Evolutionary conservation across 2,329 filamentous ascomycete genomes (phyloP).

Genomic region (Ceratocystis cubensis): DNA sequence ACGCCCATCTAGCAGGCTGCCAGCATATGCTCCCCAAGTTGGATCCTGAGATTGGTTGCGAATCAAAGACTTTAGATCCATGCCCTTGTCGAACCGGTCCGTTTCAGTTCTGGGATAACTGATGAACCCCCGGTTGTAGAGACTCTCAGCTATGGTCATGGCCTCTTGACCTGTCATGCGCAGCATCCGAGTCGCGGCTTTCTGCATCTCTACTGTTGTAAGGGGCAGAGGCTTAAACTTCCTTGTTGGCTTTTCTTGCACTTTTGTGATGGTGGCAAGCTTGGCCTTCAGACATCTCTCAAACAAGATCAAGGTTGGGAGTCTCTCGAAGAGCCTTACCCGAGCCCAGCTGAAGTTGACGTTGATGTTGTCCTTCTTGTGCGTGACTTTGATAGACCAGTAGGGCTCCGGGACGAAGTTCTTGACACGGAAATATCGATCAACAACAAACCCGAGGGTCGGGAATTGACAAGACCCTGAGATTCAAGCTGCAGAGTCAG

Average conservation of each 20-base stretch:
- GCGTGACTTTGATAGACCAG: constrained; percentile 80
- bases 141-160: constrained; percentile 72
- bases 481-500: not conserved
- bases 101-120: constrained; percentile 97
- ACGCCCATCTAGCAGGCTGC: constrained; percentile 56
- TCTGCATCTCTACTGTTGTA: constrained; percentile 92
- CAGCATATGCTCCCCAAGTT: constrained; percentile 71
- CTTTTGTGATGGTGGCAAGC: constrained; percentile 66
- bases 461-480: constrained; percentile 88
- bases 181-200: constrained; percentile 79
- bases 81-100: constrained; percentile 82
- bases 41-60: constrained; percentile 69
- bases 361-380: constrained; percentile 62
- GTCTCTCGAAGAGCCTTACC: constrained; percentile 75
- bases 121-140: constrained; percentile 93
- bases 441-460: constrained; percentile 90
- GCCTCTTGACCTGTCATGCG: constrained; percentile 83
- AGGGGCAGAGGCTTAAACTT: constrained; percentile 90
- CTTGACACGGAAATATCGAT: constrained; percentile 84
- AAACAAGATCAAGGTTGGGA: constrained; percentile 66
- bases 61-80: constrained; percentile 68
- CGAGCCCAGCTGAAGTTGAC: constrained; percentile 78
- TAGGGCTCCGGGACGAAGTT: constrained; percentile 89
- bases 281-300: constrained; percentile 71
- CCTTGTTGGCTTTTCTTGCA: constrained; percentile 79